Evolutionary conservation across 2,329 filamentous ascomycete species (phyloP), one percentile per base, ranked within the genome.

Genomic region (Nakataea oryzae): DNA sequence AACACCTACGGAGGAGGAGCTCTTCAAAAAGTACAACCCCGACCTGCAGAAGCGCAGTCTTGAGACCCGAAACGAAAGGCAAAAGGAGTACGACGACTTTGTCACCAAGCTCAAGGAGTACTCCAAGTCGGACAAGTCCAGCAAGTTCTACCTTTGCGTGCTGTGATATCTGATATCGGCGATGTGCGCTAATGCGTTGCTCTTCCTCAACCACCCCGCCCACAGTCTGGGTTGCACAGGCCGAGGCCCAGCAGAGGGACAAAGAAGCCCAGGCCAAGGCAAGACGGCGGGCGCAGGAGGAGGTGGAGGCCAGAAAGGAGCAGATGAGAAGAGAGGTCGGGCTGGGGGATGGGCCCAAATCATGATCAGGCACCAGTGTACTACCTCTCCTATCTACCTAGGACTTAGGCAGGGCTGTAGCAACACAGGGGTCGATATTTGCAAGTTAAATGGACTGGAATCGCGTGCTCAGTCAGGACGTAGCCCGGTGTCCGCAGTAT

Each of bases 21-120:
- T 99, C 55, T 92, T 96, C 80, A 81, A 91, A 78, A 86, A 83
- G 75, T 97, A 97, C 78, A 97, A 93, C 74, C 93, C 93, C 0
- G 95, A 97, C 41, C 83, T 99, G n/a, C 90, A 95, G 72, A 90
- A 90, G 74, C 85, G 89, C 70, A 92, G 90, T 65, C 78, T 96
- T n/a, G 92, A 93, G 74, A 84, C 87, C 63, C 84, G 91, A 24
- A 81, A 88, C 63, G 85, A 89, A 72, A 84, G 84, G 64, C 86
- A 95, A 71, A 83, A 93, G 74, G 92, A 97, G 63, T 96, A 96
- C 69, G 90, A 97, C 71, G 84, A 92, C 62, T 97, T 96, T 70
- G 89, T 97, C 30, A 82, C 72, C 59, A 86, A 87, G 69, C 75
- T 99, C 72, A 97, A 96, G 80, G 85, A 93, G 69, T 91, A 93